Evolutionary conservation across 2,329 filamentous ascomycete genomes (phyloP), one percentile per base, ranked within the genome.

Genomic region (Aspergillus fructus): DNA sequence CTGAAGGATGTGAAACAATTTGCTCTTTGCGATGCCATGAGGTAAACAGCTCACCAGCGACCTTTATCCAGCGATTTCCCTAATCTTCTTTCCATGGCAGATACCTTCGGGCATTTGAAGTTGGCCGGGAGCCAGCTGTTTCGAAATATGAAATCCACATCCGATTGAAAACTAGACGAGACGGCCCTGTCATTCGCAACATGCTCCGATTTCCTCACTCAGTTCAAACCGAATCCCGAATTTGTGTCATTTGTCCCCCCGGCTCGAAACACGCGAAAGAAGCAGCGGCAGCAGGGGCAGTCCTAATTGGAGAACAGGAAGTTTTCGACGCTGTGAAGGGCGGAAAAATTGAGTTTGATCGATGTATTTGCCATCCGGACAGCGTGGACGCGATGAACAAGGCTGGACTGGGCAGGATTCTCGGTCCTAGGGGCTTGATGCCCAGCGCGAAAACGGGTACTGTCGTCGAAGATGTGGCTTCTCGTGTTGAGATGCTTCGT

Each of bases 401-500:
- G 79, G 89, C 92, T 37, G 85, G 84, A 0, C 74, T 99, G 62
- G 93, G 89, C 62, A 84, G 88, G 63, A 83, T 96, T 43, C 81
- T 99, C 19, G 94, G 94, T 68, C 94, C 96, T 46, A 88, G 85
- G 75, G 93, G 93, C 3, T 76, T 99, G 69, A 97, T 99, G 94
- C 94, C 94, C 5, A 96, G 85, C 72, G 78, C 84, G 59, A 96
- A 96, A 81, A 86, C 86, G 61, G 92, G 91, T 63, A 97, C 94
- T 0, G 89, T 99, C 55, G 91, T 96, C 23, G 88, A 84, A 69
- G 89, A 96, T 71, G 84, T 96, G 15, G 83, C 83, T 53, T 75
- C 81, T n/a, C 83, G 87, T 34, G 89, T 99, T 68, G 85, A 84
- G 67, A 90, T 93, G 64, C 86, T 96, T 76, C 86, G 91, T 13